Conservation (phyloP, 768 basidiomycete species). For the Xerocomellus amylosporus region DNA sequence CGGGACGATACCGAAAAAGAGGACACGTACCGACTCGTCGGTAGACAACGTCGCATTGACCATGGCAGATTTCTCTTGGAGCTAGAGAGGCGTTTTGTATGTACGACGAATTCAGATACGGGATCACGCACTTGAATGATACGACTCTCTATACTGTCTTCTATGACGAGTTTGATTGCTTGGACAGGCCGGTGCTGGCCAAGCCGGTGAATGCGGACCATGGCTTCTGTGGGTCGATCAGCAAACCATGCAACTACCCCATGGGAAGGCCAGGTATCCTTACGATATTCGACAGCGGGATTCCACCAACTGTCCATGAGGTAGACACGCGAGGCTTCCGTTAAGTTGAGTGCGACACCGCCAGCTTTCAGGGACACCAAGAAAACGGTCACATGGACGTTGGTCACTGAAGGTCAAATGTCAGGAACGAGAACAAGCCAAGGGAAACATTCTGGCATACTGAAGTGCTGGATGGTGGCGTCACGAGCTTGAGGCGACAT, state of each 20-base stretch:
- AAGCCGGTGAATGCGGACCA: constrained; percentile 95
- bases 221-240: constrained; percentile 61
- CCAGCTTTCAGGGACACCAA: constrained; percentile 95
- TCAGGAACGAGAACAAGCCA: not conserved
- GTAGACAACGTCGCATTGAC: constrained; percentile 81
- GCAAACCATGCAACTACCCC: not conserved
- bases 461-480: constrained; percentile 92
- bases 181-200: constrained; percentile 94
- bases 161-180: constrained; percentile 90
- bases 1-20: not conserved
- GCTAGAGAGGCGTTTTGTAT: constrained; percentile 34
- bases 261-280: constrained; percentile 30
- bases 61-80: constrained; percentile 98
- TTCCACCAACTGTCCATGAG: constrained; percentile 99
- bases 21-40: constrained; percentile 65
- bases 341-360: constrained; percentile 87
- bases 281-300: constrained; percentile 88
- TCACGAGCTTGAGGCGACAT: constrained; percentile 97
- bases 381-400: constrained; percentile 94
- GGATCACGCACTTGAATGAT: constrained; percentile 71
- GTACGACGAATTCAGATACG: not conserved
- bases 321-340: constrained; percentile 90
- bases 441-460: constrained; percentile 40
- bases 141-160: constrained; percentile 94
- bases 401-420: constrained; percentile 62